Conservation (phyloP, 805 yeast species). For the Lipomyces yamanashiensis region DNA sequence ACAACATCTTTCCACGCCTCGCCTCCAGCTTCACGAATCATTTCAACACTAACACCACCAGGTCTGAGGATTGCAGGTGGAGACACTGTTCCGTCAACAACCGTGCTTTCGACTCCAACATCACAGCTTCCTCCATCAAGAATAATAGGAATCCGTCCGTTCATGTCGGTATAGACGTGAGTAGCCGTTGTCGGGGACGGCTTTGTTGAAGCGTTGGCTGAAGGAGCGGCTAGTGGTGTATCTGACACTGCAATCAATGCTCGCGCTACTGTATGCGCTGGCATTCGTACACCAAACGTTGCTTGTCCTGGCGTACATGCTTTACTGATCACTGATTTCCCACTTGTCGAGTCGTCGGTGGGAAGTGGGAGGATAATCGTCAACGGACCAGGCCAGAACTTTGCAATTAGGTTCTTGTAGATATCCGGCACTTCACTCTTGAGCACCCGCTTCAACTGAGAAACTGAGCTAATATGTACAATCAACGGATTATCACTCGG, state of each 20-base stretch:
- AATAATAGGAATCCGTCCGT: conserved; percentile 79
- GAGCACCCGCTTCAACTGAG: conserved; percentile 55
- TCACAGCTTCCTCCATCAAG: conserved; percentile 85
- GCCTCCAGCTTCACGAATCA: conserved; percentile 70
- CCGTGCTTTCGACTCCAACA: conserved; percentile 94
- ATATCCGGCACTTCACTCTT: conserved; percentile 60
- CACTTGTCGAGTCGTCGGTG: conserved; percentile 41
- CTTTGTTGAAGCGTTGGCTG: conserved; percentile 93
- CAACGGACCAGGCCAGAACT: conserved; percentile 96
- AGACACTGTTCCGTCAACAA: conserved; percentile 79
- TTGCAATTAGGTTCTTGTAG: conserved; percentile 65
- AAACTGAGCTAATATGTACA: conserved; percentile 79
- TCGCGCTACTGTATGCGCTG: conserved; percentile 84
- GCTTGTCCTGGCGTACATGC: conserved; percentile 84
- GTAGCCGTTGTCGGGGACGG: conserved; percentile 91
- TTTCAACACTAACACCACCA: conserved; percentile 87
- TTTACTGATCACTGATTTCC: conserved; percentile 55
- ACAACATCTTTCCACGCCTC: conserved; percentile 65
- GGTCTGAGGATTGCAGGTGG: conserved; percentile 94
- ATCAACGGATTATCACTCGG: conserved; percentile 96
- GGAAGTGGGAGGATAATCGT: conserved; percentile 75
- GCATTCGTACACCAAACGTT: conserved; percentile 92
- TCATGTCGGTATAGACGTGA: conserved; percentile 81
- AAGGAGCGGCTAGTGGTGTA: conserved; percentile 94
- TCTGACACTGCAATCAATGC: conserved; percentile 85